Evolutionary conservation across 768 basidiomycete species (phyloP).

Genomic region (Leccinum ochraceum): DNA sequence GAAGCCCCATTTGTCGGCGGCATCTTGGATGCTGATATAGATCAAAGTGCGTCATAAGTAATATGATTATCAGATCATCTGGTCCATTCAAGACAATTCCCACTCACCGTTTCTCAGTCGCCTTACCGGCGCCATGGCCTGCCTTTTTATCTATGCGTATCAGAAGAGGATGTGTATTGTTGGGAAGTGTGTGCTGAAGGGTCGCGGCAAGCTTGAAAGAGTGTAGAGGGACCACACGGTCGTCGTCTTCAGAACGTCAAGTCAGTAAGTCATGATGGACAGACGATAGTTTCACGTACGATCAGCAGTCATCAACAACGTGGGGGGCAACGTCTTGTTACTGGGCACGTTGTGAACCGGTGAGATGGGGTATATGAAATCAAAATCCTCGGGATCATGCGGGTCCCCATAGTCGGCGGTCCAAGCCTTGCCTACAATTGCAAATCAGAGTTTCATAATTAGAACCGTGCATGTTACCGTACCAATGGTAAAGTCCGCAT

Average conservation of each 20-base stretch:
- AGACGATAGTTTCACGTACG: conserved; percentile 47
- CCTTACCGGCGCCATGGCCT: conserved; percentile 81
- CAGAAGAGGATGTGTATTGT: conserved; percentile 73
- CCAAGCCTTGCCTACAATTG: conserved; percentile 64
- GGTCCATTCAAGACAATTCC: not conserved
- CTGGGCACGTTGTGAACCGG: conserved; percentile 78
- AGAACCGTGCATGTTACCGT: conserved; percentile 3
- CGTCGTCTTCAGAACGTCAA: conserved; percentile 55
- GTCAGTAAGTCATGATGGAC: conserved; percentile 5
- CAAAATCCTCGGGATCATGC: conserved; percentile 74
- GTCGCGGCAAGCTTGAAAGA: conserved; percentile 83
- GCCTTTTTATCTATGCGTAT: conserved; percentile 79
- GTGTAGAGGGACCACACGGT: conserved; percentile 85
- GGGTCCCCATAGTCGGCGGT: conserved; percentile 78
- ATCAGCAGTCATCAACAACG: conserved; percentile 80
- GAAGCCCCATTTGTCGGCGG: conserved; percentile 78
- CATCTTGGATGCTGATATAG: conserved; percentile 63
- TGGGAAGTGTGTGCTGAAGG: conserved; percentile 63
- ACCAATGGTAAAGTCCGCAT: conserved; percentile 78
- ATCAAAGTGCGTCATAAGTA: not conserved
- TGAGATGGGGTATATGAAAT: conserved; percentile 80
- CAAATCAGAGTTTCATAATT: conserved; percentile 11
- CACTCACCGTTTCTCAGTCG: conserved; percentile 63
- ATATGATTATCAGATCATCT: conserved; percentile 4
- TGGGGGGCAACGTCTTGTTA: conserved; percentile 61